phyloP scores from a whole-genome alignment of 2,329 filamentous ascomycete species.

The Waltergamsia citrina region DNA sequence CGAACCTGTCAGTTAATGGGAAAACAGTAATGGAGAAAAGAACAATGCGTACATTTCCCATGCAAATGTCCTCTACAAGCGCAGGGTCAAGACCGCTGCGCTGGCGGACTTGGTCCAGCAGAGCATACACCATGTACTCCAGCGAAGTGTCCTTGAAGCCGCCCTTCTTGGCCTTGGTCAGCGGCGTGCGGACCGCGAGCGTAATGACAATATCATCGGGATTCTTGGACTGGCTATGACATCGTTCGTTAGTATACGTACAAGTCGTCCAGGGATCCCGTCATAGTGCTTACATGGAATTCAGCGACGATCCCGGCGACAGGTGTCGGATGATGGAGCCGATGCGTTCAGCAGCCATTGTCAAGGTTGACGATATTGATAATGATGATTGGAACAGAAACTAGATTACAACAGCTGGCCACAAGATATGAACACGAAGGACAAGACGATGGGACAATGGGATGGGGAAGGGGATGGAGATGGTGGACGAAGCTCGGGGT shows the following conservation, averaged over 20 bases:
- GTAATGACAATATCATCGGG: constrained; percentile 96
- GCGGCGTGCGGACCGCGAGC: constrained; percentile 77
- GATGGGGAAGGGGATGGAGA: neutral
- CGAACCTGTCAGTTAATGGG: neutral
- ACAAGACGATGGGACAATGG: neutral
- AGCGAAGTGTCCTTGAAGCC: constrained; percentile 90
- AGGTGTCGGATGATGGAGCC: constrained; percentile 83
- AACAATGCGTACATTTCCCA: constrained; percentile 66
- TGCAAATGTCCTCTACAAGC: constrained; percentile 79
- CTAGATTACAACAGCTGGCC: constrained; percentile 1
- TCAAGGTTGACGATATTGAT: too few relatives aligned
- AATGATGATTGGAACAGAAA: too few relatives aligned
- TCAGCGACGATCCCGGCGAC: constrained; percentile 61
- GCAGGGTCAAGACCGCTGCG: constrained; percentile 70
- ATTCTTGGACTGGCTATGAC: constrained; percentile 75
- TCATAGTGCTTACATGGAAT: constrained; percentile 59
- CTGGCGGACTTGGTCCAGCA: constrained; percentile 66
- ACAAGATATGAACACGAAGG: neutral
- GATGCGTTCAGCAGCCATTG: constrained; percentile 78
- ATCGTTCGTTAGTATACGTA: neutral
- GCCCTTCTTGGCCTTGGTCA: constrained; percentile 83
- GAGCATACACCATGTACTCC: constrained; percentile 75
- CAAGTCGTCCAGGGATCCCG: neutral
- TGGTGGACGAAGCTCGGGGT: too few relatives aligned
- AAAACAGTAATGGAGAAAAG: neutral